These are phyloP conservation scores for Melastoma malabathricum DNA, from an alignment of 345 rosid genomes.

Conservation along the genomic window DNA sequence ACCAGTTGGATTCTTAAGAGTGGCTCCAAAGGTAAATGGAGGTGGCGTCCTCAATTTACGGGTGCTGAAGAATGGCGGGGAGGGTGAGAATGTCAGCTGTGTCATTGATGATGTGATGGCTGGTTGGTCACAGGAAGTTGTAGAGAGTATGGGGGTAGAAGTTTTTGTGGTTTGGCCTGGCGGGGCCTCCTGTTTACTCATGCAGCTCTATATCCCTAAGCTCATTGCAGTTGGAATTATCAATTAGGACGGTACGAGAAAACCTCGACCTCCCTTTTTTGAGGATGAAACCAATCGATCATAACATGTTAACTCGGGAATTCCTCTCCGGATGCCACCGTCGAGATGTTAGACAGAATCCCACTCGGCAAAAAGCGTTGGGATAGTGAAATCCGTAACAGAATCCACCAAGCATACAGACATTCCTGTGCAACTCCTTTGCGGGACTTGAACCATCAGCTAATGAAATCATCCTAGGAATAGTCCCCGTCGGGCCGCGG, in stretches of 20 bases:
- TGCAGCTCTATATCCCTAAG: constrained; percentile 8
- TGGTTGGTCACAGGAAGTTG: constrained; percentile 14
- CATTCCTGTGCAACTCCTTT: constrained; percentile 13
- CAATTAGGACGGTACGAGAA: constrained; percentile 6
- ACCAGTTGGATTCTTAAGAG: constrained; percentile 6
- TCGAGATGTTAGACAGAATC: neutral
- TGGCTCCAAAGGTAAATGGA: neutral
- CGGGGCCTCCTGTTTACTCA: constrained; percentile 10
- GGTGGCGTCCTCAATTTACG: constrained; percentile 14
- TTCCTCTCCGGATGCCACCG: neutral
- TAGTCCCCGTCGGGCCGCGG: constrained; percentile 22
- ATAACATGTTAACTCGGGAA: constrained; percentile 2
- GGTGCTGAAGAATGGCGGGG: constrained; percentile 4
- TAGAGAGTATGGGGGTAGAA: constrained; percentile 9
- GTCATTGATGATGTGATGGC: constrained; percentile 10
- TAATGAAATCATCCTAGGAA: constrained; percentile 8
- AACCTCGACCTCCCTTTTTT: neutral
- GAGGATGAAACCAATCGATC: too few species aligned
- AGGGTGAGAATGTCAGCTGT: constrained; percentile 7
- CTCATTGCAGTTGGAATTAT: constrained; percentile 14
- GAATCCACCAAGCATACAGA: constrained; percentile 4
- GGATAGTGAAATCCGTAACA: neutral
- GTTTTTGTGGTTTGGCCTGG: constrained; percentile 1
- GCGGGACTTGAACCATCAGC: constrained; percentile 15
- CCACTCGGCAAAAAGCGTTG: neutral